Evolutionary conservation across 75 land plant genomes (phyloP).

Genomic region (Gnetum montanum): DNA sequence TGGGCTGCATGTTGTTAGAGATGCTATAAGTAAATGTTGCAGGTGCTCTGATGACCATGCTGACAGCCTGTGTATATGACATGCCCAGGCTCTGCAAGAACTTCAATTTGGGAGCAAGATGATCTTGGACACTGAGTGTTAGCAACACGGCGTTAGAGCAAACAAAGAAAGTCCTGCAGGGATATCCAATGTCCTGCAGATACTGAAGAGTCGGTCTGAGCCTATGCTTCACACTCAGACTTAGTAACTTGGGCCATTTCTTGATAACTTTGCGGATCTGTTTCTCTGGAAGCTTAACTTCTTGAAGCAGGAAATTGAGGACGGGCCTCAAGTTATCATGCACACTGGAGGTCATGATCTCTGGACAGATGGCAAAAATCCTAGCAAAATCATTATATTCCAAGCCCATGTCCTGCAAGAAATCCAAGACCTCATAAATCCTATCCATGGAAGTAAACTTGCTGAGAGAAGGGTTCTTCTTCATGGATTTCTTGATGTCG

Average conservation of each 20-base stretch:
- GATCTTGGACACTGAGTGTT: constrained; percentile 54
- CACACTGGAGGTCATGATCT: constrained; percentile 38
- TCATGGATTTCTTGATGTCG: constrained; percentile 35
- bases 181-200: constrained; percentile 48
- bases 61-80: constrained; percentile 26
- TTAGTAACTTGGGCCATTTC: constrained; percentile 64
- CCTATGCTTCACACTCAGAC: constrained; percentile 31
- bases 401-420: constrained; percentile 50
- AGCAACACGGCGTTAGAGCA: constrained; percentile 47
- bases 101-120: constrained; percentile 54
- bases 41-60: constrained; percentile 61
- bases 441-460: constrained; percentile 31
- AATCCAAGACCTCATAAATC: constrained; percentile 42
- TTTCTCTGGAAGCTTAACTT: constrained; percentile 10
- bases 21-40: constrained; percentile 71
- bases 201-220: constrained; percentile 75
- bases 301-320: constrained; percentile 42
- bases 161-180: constrained; percentile 31
- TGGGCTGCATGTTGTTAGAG: constrained; percentile 51
- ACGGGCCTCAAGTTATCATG: constrained; percentile 37
- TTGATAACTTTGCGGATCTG: constrained; percentile 25
- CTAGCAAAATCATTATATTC: constrained; percentile 37
- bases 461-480: constrained; percentile 36
- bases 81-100: constrained; percentile 53
- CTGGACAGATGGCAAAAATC: constrained; percentile 55